Evolutionary conservation across 495 filamentous ascomycete genomes (phyloP).

Genomic region (Talaromyces ruber): DNA sequence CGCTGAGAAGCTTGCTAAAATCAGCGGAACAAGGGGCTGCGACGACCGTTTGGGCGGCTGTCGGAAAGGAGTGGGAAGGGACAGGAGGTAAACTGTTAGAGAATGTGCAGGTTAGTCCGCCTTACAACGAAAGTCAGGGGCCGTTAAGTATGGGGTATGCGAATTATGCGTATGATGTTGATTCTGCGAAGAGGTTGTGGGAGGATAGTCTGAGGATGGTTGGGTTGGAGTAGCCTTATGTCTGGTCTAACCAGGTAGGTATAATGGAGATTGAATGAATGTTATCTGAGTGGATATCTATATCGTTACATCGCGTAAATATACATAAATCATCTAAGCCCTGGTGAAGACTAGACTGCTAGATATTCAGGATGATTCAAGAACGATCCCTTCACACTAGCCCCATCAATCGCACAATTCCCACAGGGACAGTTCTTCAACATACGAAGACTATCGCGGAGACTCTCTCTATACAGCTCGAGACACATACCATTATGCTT

Average conservation of each 20-base stretch:
- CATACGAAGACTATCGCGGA: background rate
- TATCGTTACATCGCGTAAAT: background rate
- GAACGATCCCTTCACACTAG: slow-evolving; percentile 2
- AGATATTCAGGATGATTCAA: slow-evolving; percentile 2
- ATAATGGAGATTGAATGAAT: background rate
- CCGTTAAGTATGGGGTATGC: slow-evolving; percentile 13
- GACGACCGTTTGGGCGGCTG: slow-evolving; percentile 36
- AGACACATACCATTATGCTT: background rate
- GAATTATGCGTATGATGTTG: slow-evolving; percentile 24
- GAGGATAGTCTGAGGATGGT: slow-evolving; percentile 35
- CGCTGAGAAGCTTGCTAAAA: slow-evolving; percentile 23
- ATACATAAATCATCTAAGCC: background rate
- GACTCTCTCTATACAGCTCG: background rate
- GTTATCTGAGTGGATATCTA: background rate
- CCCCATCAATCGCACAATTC: background rate
- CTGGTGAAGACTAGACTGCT: background rate
- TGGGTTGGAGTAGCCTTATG: slow-evolving; percentile 12
- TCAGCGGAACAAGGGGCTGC: slow-evolving; percentile 26
- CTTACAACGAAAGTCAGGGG: slow-evolving; percentile 6
- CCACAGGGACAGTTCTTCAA: slow-evolving; percentile 6
- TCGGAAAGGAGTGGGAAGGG: slow-evolving; percentile 24
- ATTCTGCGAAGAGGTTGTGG: slow-evolving; percentile 34
- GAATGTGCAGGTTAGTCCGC: slow-evolving; percentile 6
- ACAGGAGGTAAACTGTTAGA: slow-evolving; percentile 38
- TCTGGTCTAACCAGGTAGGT: background rate